These are phyloP conservation scores for Colletotrichum siamense DNA, from an alignment of 2,329 filamentous ascomycete species.

Conservation along the genomic window DNA sequence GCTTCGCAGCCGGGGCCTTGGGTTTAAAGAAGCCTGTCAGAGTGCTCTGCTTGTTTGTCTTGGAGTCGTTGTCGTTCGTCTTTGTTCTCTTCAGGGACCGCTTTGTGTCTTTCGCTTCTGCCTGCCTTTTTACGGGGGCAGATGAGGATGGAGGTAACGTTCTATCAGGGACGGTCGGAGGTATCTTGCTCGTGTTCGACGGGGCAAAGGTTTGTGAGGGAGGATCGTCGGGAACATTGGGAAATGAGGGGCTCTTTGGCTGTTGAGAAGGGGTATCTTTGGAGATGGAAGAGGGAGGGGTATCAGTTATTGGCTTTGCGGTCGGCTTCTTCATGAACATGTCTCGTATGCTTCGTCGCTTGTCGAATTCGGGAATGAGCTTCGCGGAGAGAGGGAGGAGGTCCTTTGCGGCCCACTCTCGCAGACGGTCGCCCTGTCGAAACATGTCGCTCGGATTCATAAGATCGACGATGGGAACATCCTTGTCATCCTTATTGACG, in stretches of 20 bases:
- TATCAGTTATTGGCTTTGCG: slow-evolving; percentile 3
- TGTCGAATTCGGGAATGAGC: slow-evolving; percentile 86
- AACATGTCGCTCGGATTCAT: slow-evolving; percentile 82
- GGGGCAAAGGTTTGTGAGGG: not conserved
- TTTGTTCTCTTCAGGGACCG: slow-evolving; percentile 41
- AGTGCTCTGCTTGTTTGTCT: slow-evolving; percentile 55
- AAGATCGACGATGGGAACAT: slow-evolving; percentile 68
- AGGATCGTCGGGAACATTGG: not conserved
- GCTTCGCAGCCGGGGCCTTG: slow-evolving; percentile 36
- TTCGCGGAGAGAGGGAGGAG: slow-evolving; percentile 79
- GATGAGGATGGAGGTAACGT: slow-evolving; percentile 4
- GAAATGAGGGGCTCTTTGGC: not conserved
- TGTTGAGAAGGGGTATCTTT: not conserved
- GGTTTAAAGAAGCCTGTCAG: slow-evolving; percentile 83
- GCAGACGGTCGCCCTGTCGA: slow-evolving; percentile 65
- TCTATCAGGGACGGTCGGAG: not conserved
- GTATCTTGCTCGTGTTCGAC: not conserved
- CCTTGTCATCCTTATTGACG: slow-evolving; percentile 55
- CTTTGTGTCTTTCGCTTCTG: slow-evolving; percentile 26
- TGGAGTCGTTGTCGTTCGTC: slow-evolving; percentile 23
- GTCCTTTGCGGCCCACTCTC: slow-evolving; percentile 71
- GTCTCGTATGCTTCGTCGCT: slow-evolving; percentile 83
- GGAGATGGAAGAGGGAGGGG: not conserved
- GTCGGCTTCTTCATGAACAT: slow-evolving; percentile 78
- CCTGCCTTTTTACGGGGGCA: slow-evolving; percentile 21